These are phyloP conservation scores for Fennellomyces sp. DNA, from an alignment of 371 early-diverging fungal species.

Conservation along the genomic window DNA sequence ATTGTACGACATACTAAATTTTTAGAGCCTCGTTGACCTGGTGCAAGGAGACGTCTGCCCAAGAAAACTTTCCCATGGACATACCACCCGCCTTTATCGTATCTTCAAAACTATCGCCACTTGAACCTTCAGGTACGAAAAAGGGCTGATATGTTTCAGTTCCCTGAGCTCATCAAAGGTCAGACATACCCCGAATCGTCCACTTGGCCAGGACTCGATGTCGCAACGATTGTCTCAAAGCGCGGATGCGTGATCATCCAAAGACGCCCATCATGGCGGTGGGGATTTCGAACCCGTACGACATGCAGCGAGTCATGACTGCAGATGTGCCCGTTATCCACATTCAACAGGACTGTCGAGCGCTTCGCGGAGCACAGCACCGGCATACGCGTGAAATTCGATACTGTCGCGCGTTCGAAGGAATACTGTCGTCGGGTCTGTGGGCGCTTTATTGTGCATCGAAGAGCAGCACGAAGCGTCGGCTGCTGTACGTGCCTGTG, in stretches of 20 bases:
- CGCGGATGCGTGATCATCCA: slow-evolving; percentile 14
- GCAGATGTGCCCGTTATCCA: slow-evolving; percentile 39
- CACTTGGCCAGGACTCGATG: slow-evolving; percentile 19
- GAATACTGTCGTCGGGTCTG: background rate
- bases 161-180: background rate
- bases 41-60: too few species aligned
- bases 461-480: background rate
- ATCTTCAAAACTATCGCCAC: slow-evolving; percentile 33
- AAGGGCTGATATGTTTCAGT: background rate
- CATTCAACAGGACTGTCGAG: slow-evolving; percentile 30
- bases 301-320: slow-evolving; percentile 24
- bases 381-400: slow-evolving; percentile 13
- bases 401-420: background rate
- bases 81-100: slow-evolving; percentile 29
- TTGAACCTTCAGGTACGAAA: slow-evolving; percentile 25
- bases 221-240: slow-evolving; percentile 13
- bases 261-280: slow-evolving; percentile 26
- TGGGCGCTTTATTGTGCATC: slow-evolving; percentile 14
- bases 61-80: too few species aligned
- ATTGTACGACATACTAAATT: too few species aligned
- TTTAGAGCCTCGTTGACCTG: too few species aligned
- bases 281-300: slow-evolving; percentile 42
- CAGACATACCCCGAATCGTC: slow-evolving; percentile 27
- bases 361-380: slow-evolving; percentile 30
- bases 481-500: slow-evolving; percentile 3